These are phyloP conservation scores for Talaromyces sp. DNA, from an alignment of 2,329 filamentous ascomycete species.

Conservation along the genomic window DNA sequence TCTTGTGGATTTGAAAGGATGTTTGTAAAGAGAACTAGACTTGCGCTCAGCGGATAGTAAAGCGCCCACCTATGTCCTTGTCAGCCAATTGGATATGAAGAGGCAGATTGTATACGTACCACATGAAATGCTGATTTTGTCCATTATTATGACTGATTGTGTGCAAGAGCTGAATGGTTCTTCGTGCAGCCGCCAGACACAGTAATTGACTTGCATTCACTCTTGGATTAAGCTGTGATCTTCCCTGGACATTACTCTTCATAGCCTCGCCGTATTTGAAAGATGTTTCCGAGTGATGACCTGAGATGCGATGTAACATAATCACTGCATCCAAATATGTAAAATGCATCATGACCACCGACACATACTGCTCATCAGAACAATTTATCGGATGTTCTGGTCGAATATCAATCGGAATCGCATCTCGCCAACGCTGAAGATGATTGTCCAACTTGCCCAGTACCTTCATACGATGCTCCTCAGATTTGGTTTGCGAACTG, in stretches of 20 bases:
- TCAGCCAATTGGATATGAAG: not conserved
- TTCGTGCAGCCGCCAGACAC: slow-evolving; percentile 9
- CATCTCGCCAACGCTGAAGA: slow-evolving; percentile 15
- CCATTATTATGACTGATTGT: slow-evolving; percentile 9
- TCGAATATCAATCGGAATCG: slow-evolving; percentile 12
- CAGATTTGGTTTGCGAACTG: slow-evolving; percentile 11
- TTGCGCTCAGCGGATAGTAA: slow-evolving; percentile 10
- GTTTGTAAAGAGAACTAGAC: slow-evolving; percentile 13
- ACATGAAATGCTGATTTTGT: slow-evolving; percentile 14
- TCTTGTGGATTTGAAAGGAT: slow-evolving; percentile 15
- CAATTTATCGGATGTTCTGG: slow-evolving; percentile 13
- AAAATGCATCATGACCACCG: slow-evolving; percentile 13
- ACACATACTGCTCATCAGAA: slow-evolving; percentile 11
- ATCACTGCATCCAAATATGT: slow-evolving; percentile 14
- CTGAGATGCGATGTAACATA: slow-evolving; percentile 9
- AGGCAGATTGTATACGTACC: not conserved
- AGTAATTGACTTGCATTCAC: slow-evolving; percentile 10
- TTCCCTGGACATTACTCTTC: not conserved
- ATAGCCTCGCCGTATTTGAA: not conserved
- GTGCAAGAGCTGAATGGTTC: slow-evolving; percentile 7
- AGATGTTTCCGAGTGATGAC: not conserved
- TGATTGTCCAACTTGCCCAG: slow-evolving; percentile 8
- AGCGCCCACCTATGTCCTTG: not conserved
- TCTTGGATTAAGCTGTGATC: not conserved
- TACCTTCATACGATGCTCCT: slow-evolving; percentile 2